Evolutionary conservation across 2,329 filamentous ascomycete species (phyloP).

Genomic region (Diatrype stigma): DNA sequence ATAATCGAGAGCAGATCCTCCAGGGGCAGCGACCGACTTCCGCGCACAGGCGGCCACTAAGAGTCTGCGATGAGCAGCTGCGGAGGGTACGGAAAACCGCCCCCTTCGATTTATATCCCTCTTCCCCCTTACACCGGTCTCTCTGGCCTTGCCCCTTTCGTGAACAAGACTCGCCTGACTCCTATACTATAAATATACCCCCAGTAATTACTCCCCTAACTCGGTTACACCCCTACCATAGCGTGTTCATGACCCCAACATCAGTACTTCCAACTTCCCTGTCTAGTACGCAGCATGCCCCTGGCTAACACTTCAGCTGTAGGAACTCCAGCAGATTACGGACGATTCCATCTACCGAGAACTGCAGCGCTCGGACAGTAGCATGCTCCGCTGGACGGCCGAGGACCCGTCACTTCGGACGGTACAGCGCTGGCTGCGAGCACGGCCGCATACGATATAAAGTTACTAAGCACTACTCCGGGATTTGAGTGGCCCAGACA

Average conservation of each 20-base stretch:
- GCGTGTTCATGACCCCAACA: background rate
- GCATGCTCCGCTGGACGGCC: constrained; percentile 57
- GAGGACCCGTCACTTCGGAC: constrained; percentile 57
- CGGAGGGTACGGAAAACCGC: constrained; percentile 42
- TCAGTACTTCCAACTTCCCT: background rate
- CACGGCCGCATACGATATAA: constrained; percentile 30
- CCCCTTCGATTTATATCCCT: constrained; percentile 5
- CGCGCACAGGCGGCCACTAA: constrained; percentile 44
- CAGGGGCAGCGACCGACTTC: constrained; percentile 46
- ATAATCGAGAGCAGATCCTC: constrained; percentile 49
- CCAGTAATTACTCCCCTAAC: constrained; percentile 4
- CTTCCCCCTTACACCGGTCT: background rate
- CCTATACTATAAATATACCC: background rate
- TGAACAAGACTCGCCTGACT: background rate
- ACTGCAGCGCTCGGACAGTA: constrained; percentile 48
- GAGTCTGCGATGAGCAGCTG: constrained; percentile 53
- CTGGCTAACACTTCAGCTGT: background rate
- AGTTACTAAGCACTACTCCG: background rate
- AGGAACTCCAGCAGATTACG: constrained; percentile 56
- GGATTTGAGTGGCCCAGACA: too few relatives aligned
- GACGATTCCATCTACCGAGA: constrained; percentile 57
- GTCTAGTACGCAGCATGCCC: background rate
- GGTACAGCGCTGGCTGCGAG: constrained; percentile 56
- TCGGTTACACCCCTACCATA: background rate
- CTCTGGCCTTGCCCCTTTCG: background rate